Percentiles rank a stretch among this genome's conserved stretches.
Evolutionary conservation across 495 filamentous ascomycete species (phyloP).

Genomic region (Talaromyces ruber): DNA sequence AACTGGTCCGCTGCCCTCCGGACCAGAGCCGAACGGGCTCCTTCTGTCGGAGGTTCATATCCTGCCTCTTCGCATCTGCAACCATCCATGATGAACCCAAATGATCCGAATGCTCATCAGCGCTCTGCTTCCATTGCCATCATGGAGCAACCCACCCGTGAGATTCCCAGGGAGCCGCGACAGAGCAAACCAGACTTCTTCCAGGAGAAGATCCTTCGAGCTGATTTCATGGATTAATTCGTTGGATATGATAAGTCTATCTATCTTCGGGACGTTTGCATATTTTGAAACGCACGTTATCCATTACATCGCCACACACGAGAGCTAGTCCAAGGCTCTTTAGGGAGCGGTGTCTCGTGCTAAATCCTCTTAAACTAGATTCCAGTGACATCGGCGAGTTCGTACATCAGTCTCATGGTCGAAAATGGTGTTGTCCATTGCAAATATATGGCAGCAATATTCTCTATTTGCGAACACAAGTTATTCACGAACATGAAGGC

Average conservation of each 20-base stretch:
- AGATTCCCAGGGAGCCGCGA: conserved; percentile 59
- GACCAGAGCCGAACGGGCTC: conserved; percentile 74
- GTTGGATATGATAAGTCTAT: not conserved
- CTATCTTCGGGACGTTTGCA: not conserved
- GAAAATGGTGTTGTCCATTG: not conserved
- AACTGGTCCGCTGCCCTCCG: conserved; percentile 94
- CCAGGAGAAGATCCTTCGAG: conserved; percentile 93
- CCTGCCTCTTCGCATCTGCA: conserved; percentile 28
- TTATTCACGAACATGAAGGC: not conserved
- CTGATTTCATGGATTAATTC: conserved; percentile 90
- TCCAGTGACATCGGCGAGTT: not conserved
- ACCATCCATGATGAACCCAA: conserved; percentile 10
- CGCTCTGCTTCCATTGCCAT: conserved; percentile 55
- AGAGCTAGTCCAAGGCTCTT: not conserved
- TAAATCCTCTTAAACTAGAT: not conserved
- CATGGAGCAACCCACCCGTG: conserved; percentile 59
- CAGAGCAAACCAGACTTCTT: conserved; percentile 77
- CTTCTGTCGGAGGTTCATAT: conserved; percentile 41
- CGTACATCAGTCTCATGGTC: not conserved
- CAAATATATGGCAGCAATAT: not conserved
- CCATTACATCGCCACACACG: not conserved
- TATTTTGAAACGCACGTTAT: not conserved
- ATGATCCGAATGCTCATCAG: conserved; percentile 21
- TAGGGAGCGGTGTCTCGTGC: not conserved
- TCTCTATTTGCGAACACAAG: not conserved